Percentiles rank a stretch among this genome's conserved stretches.
These are phyloP conservation scores for Candida pseudoglaebosa DNA, from an alignment of 805 yeast genomes.

Conservation along the genomic window DNA sequence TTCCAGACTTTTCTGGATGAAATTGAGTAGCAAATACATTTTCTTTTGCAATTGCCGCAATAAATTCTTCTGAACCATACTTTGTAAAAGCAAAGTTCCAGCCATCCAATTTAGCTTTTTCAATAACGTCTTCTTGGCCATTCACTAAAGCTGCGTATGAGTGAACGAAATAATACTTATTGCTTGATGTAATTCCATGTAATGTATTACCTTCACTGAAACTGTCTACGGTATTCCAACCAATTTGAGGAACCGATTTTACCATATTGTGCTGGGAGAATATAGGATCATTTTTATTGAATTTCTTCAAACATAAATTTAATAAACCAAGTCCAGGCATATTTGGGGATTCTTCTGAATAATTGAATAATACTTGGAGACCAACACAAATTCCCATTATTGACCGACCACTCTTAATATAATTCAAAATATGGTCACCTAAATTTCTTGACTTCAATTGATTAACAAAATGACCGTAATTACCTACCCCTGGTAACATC, in stretches of 20 bases:
- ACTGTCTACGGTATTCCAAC: slow-evolving; percentile 70
- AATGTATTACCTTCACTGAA: slow-evolving; percentile 29
- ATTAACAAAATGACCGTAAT: slow-evolving; percentile 88
- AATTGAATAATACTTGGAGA: slow-evolving; percentile 73
- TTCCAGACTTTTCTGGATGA: slow-evolving; percentile 98
- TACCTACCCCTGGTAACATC: slow-evolving; percentile 95
- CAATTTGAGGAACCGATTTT: slow-evolving; percentile 94
- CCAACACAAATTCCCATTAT: slow-evolving; percentile 99
- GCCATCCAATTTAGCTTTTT: slow-evolving; percentile 25
- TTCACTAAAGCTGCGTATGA: slow-evolving; percentile 77
- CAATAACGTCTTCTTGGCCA: slow-evolving; percentile 23
- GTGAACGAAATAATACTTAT: slow-evolving; percentile 91
- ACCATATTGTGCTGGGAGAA: slow-evolving; percentile 25
- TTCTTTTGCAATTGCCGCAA: slow-evolving; percentile 74
- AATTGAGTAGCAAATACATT: slow-evolving; percentile 94
- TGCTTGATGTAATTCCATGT: slow-evolving; percentile 61
- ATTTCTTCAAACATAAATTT: slow-evolving; percentile 48
- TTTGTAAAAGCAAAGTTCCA: slow-evolving; percentile 74
- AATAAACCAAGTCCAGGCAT: slow-evolving; percentile 62
- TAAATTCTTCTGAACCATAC: slow-evolving; percentile 75
- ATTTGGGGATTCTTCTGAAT: slow-evolving; percentile 68
- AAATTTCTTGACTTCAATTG: slow-evolving; percentile 61
- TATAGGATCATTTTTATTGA: slow-evolving; percentile 39
- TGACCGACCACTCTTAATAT: slow-evolving; percentile 74
- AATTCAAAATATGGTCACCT: slow-evolving; percentile 58